Conservation (phyloP, 805 yeast genomes). For the Cyberlindnera sargentensis region DNA sequence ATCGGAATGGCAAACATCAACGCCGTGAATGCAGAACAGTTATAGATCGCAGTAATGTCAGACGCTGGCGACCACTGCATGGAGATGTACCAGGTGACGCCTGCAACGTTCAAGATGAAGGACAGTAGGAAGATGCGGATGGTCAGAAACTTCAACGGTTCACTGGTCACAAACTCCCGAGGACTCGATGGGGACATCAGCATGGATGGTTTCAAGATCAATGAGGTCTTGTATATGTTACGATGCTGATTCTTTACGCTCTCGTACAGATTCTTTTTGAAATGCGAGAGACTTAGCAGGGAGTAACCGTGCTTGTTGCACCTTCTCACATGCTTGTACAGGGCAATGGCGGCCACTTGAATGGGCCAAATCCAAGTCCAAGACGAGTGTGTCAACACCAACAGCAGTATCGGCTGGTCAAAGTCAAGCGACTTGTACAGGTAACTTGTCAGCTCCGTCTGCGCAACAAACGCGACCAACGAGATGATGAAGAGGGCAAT, state of each 20-base stretch:
- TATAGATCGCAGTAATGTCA: conserved; percentile 86
- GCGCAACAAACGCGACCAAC: conserved; percentile 59
- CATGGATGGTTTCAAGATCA: conserved; percentile 13
- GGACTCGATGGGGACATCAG: conserved; percentile 10
- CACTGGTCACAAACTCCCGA: conserved; percentile 7
- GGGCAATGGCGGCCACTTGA: conserved; percentile 47
- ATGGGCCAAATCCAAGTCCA: conserved; percentile 72
- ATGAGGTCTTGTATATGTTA: conserved; percentile 31
- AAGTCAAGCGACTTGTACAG: conserved; percentile 50
- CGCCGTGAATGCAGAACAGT: conserved; percentile 86
- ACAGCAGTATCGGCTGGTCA: conserved; percentile 60
- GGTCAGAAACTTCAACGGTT: conserved; percentile 33
- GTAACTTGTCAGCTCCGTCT: conserved; percentile 74
- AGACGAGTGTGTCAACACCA: conserved; percentile 68
- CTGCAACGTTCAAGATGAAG: conserved; percentile 62
- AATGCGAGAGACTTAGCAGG: conserved; percentile 9
- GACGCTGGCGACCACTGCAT: conserved; percentile 75
- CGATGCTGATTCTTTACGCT: conserved; percentile 37
- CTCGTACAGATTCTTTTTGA: conserved; percentile 24
- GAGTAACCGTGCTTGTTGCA: conserved; percentile 7
- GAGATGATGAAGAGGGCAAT: conserved; percentile 38
- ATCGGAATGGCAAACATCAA: conserved; percentile 76
- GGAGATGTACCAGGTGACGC: conserved; percentile 80
- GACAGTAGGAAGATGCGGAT: conserved; percentile 39
- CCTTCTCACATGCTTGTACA: conserved; percentile 35